Evolutionary conservation across 345 rosid genomes (phyloP).

Genomic region (Rhizophora mangle): DNA sequence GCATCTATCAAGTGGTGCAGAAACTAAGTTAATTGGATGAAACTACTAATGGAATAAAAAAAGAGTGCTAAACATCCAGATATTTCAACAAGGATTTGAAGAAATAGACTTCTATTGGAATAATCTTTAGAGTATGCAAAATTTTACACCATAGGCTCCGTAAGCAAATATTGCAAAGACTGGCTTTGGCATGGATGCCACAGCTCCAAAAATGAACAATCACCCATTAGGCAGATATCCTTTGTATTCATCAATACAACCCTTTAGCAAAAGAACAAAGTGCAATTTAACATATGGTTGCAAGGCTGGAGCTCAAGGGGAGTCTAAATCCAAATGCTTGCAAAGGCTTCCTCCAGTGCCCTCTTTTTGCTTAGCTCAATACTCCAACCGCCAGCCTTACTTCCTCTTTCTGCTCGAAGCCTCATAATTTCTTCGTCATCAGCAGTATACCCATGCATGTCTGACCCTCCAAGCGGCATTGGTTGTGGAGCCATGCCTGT

Average conservation of each 20-base stretch:
- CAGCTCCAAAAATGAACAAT: no score
- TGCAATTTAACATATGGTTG: neutral
- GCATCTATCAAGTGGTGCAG: no score
- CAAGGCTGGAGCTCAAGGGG: neutral
- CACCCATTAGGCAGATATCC: neutral
- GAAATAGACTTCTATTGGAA: no score
- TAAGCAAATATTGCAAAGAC: no score
- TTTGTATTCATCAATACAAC: neutral
- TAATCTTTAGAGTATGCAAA: no score
- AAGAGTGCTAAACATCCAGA: no score
- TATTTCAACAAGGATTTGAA: no score
- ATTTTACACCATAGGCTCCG: no score
- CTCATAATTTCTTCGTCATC: slow-evolving; percentile 71
- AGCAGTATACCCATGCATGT: slow-evolving; percentile 49
- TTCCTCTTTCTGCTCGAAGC: slow-evolving; percentile 73
- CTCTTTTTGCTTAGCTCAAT: slow-evolving; percentile 77
- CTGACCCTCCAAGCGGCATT: slow-evolving; percentile 51
- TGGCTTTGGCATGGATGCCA: no score
- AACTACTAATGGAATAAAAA: no score
- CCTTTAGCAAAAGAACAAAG: neutral
- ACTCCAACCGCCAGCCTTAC: slow-evolving; percentile 86
- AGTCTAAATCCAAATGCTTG: slow-evolving; percentile 68
- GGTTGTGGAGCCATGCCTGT: slow-evolving; percentile 79
- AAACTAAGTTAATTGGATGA: no score
- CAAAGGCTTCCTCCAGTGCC: slow-evolving; percentile 90